Base-by-base conservation (phyloP, 352 stramenopile species). In the Pythium insidiosum region DNA sequence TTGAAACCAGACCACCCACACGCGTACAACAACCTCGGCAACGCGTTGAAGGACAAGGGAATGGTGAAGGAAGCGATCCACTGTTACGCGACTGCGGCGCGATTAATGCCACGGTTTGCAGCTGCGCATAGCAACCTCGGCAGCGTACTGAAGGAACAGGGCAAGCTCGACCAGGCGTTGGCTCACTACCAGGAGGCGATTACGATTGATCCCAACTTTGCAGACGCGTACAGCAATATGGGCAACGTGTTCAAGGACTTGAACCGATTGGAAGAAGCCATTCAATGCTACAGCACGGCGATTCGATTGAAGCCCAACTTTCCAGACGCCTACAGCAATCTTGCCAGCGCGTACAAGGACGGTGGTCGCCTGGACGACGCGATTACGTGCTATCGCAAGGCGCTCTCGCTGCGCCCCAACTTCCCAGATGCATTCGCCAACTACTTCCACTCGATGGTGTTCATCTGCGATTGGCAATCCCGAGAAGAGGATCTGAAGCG, bases 161-260 rank as follows among this genome's bases (percentile, higher is more conserved):
- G 91, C 37, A 94, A 97, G 61, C 63, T 96, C 18, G 76, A 96
- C 41, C 85, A 96, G 50, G 92, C 92, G 5, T 63, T 98, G 24
- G 83, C 89, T n/a, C 84, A 97, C 51, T 98, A 97, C 59, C 73
- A 96, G 28, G 68, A 97, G 46, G 91, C 91, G 1, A 92, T 98
- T 43, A 75, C 78, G 16, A 96, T 96, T 50, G 88, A 97, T 40
- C 87, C 89, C 6, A 71, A 58, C 20, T 97, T 97, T 61, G 84
- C 86, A 2, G 85, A 96, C 46, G 88, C 89, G 3, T 97, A 94
- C 63, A 95, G 76, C 57, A 97, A 97, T 56, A 94, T 98, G 70
- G 90, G 89, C 48, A 96, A 96, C 56, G 87, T 95, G 22, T 97
- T 96, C 50, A 96, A 96, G 52, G 88, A 97, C 41, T 50, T 96